Conservation (phyloP, 805 yeast genomes). For the Danielia oregonensis region DNA sequence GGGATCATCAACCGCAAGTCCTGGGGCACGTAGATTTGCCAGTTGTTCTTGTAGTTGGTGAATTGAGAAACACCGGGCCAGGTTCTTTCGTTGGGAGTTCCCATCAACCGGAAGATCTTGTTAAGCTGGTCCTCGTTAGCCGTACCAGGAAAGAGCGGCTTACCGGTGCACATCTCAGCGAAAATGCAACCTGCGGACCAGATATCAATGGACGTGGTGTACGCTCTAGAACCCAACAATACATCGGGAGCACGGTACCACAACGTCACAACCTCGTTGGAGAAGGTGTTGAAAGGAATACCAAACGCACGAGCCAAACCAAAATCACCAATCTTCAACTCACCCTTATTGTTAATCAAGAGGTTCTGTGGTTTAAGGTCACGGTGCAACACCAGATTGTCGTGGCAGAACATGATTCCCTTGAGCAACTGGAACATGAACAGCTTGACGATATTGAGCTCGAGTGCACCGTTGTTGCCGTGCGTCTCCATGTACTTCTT, state of each 20-base stretch:
- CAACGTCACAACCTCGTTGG: constrained; percentile 94
- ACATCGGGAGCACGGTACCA: constrained; percentile 99
- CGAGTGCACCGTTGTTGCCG: constrained; percentile 72
- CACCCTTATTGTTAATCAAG: constrained; percentile 84
- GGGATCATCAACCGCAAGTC: constrained; percentile 71
- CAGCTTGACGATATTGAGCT: constrained; percentile 70
- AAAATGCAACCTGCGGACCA: constrained; percentile 99
- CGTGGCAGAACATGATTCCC: constrained; percentile 87
- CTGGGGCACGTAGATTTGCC: constrained; percentile 85
- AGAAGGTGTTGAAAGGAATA: constrained; percentile 94
- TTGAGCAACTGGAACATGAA: constrained; percentile 91
- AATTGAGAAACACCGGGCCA: constrained; percentile 96
- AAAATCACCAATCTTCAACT: constrained; percentile 90
- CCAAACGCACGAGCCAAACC: constrained; percentile 98
- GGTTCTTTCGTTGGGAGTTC: constrained; percentile 91
- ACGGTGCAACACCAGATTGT: constrained; percentile 76
- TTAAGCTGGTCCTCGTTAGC: constrained; percentile 93
- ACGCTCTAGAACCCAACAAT: constrained; percentile 87
- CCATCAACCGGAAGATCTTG: constrained; percentile 89
- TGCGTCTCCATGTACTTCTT: constrained; percentile 91
- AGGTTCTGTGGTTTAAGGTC: constrained; percentile 94
- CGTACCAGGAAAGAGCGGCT: constrained; percentile 93
- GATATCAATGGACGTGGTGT: constrained; percentile 94
- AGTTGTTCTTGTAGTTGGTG: constrained; percentile 82
- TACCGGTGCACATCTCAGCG: constrained; percentile 98